phyloP scores from a whole-genome alignment of 2,329 filamentous ascomycete species.

The Penicillium sp. region DNA sequence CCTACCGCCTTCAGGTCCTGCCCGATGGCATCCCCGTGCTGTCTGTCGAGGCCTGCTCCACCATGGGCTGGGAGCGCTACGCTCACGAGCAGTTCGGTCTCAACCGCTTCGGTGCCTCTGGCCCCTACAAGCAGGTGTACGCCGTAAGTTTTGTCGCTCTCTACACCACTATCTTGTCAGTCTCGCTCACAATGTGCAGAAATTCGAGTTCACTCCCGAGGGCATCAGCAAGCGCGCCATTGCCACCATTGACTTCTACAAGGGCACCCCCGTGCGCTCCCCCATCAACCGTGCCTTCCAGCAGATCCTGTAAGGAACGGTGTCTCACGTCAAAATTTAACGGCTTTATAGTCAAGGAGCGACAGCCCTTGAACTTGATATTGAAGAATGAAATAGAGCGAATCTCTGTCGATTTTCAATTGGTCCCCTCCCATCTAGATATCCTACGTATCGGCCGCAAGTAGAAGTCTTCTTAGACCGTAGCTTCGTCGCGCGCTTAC shows the following conservation, averaged over 20 bases:
- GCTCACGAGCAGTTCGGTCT: constrained; percentile 99
- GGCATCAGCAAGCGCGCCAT: constrained; percentile 92
- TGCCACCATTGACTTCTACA: constrained; percentile 95
- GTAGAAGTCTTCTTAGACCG: neutral
- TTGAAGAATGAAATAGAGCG: constrained; percentile 29
- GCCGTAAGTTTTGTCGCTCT: constrained; percentile 58
- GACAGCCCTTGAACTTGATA: constrained; percentile 23
- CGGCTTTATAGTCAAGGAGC: constrained; percentile 28
- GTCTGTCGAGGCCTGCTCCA: constrained; percentile 95
- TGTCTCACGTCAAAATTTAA: constrained; percentile 23
- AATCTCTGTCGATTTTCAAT: constrained; percentile 2
- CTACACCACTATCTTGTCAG: too few species aligned
- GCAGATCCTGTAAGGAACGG: constrained; percentile 73
- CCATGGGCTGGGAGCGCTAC: constrained; percentile 98
- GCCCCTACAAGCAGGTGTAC: constrained; percentile 97
- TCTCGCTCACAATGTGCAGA: constrained; percentile 56
- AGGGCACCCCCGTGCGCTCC: constrained; percentile 88
- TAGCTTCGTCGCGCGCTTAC: neutral
- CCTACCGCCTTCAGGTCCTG: constrained; percentile 88
- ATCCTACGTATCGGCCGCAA: too few species aligned
- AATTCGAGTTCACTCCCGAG: constrained; percentile 99
- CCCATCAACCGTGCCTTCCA: constrained; percentile 97
- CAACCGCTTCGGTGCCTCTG: constrained; percentile 97
- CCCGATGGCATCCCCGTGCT: constrained; percentile 91
- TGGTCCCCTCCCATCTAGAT: neutral